These are phyloP conservation scores for Neocatenulostroma microsporum DNA, from an alignment of 2,329 filamentous ascomycete species.

Conservation along the genomic window DNA sequence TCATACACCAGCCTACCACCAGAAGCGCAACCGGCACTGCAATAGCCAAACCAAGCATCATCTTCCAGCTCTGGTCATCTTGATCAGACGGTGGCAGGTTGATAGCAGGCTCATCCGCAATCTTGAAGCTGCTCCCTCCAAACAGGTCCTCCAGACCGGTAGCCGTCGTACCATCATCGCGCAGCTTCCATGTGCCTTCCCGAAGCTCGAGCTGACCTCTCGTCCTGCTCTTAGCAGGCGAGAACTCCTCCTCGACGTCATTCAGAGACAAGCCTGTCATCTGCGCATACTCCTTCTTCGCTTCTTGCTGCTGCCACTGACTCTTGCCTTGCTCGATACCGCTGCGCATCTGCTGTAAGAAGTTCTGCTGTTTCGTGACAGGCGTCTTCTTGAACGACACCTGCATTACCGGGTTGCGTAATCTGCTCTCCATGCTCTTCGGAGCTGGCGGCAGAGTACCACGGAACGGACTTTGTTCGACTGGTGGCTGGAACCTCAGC, in stretches of 20 bases:
- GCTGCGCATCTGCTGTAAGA: constrained; percentile 39
- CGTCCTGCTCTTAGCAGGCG: constrained; percentile 17
- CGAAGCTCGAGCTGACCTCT: constrained; percentile 15
- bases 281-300: background rate
- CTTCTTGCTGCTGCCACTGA: background rate
- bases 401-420: constrained; percentile 54
- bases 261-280: too few species aligned
- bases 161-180: constrained; percentile 9
- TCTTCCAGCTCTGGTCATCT: background rate
- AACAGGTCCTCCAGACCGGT: constrained; percentile 22
- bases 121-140: constrained; percentile 16
- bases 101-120: constrained; percentile 13
- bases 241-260: constrained; percentile 6
- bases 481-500: constrained; percentile 19
- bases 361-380: constrained; percentile 42
- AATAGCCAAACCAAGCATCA: too few species aligned
- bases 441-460: constrained; percentile 64
- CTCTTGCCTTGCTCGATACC: constrained; percentile 17
- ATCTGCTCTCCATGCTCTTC: constrained; percentile 54
- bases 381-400: constrained; percentile 45
- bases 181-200: constrained; percentile 13
- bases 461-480: constrained; percentile 52
- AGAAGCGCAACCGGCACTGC: constrained; percentile 6
- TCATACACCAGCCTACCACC: constrained; percentile 7
- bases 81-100: background rate